A percentile compares a stretch with the other conserved stretches of the same genome.
phyloP scores from a whole-genome alignment of 2,329 filamentous ascomycete genomes.

The Fusarium sp. region DNA sequence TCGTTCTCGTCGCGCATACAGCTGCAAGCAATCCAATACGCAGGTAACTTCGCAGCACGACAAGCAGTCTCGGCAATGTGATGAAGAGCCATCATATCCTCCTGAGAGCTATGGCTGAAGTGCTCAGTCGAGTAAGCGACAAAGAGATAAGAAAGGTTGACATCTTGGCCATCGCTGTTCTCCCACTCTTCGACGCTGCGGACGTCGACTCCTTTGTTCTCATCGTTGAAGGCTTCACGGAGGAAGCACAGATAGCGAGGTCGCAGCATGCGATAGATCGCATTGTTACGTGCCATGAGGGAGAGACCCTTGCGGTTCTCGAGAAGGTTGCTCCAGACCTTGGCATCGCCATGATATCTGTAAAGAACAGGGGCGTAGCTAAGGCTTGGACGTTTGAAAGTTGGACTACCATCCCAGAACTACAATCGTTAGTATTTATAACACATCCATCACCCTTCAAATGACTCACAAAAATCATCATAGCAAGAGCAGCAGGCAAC shows the following conservation, averaged over 20 bases:
- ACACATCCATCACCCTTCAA: too few species aligned
- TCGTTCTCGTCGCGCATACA: constrained; percentile 45
- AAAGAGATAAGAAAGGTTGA: constrained; percentile 41
- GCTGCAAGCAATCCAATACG: constrained; percentile 46
- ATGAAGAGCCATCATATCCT: constrained; percentile 44
- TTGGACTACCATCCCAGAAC: constrained; percentile 44
- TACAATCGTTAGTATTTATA: too few species aligned
- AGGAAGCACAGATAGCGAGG: constrained; percentile 46
- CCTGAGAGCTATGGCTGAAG: constrained; percentile 40
- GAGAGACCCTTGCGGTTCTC: constrained; percentile 42
- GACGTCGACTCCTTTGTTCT: constrained; percentile 42
- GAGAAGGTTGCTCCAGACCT: constrained; percentile 46
- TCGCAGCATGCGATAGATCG: constrained; percentile 39
- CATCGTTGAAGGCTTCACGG: constrained; percentile 38
- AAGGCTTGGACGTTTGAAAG: constrained; percentile 23
- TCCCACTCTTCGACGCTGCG: constrained; percentile 42
- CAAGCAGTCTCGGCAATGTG: constrained; percentile 46
- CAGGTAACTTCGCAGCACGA: constrained; percentile 41
- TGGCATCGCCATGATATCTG: constrained; percentile 40
- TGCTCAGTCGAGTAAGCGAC: constrained; percentile 46
- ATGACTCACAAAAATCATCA: constrained; percentile 40
- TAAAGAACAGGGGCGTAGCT: constrained; percentile 44
- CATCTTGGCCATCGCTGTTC: constrained; percentile 35
- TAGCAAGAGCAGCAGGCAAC: constrained; percentile 42
- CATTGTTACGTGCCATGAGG: constrained; percentile 39